phyloP scores from a whole-genome alignment of 2,329 filamentous ascomycete genomes.

The Trichoderma sp. region DNA sequence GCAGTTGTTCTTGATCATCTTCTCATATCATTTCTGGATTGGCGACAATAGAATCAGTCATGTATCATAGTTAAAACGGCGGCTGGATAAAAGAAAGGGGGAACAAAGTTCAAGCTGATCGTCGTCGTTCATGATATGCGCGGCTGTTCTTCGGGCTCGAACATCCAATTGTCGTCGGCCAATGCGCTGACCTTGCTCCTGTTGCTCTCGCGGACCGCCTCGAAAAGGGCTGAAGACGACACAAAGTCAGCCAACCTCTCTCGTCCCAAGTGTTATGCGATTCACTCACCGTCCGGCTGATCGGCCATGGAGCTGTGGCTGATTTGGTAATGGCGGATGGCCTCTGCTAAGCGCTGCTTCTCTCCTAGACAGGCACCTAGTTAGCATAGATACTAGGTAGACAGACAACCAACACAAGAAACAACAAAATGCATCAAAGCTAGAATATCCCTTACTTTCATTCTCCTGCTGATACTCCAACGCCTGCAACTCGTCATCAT shows the following conservation, averaged over 20 bases:
- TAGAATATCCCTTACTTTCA: slow-evolving; percentile 45
- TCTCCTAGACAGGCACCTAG: slow-evolving; percentile 43
- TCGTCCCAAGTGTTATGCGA: neutral
- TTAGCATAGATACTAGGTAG: neutral
- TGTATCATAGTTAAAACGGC: slow-evolving; percentile 30
- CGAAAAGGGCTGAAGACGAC: slow-evolving; percentile 58
- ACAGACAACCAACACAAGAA: neutral
- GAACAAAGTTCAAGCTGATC: slow-evolving; percentile 5
- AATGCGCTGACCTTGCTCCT: slow-evolving; percentile 69
- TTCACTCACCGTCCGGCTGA: slow-evolving; percentile 60
- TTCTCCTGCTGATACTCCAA: slow-evolving; percentile 56
- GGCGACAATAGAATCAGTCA: neutral
- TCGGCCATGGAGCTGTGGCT: slow-evolving; percentile 54
- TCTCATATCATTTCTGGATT: slow-evolving; percentile 1
- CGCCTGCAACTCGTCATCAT: slow-evolving; percentile 50
- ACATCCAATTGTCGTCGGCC: slow-evolving; percentile 89
- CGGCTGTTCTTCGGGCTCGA: slow-evolving; percentile 62
- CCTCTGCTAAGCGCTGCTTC: slow-evolving; percentile 57
- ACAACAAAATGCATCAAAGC: neutral
- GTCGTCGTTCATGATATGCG: slow-evolving; percentile 30
- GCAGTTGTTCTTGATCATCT: neutral
- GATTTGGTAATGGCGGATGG: slow-evolving; percentile 58
- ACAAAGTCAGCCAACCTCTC: neutral
- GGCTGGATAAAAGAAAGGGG: neutral
- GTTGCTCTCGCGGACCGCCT: slow-evolving; percentile 66